Conservation (phyloP, 1,139 yeast species). For the Candida sanyaensis region DNA sequence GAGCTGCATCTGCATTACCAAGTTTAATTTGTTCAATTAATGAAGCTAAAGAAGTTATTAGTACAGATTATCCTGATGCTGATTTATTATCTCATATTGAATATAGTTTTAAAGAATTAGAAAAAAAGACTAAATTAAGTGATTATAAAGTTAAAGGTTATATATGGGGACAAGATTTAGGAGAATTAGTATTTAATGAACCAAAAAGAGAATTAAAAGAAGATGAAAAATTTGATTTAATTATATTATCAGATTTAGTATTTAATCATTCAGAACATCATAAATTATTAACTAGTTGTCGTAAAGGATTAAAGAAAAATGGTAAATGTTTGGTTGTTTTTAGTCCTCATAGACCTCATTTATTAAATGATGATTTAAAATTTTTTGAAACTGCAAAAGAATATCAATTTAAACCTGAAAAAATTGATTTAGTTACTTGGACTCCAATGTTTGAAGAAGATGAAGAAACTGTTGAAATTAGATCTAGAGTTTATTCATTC, state of each 20-base stretch:
- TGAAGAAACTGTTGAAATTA: slow-evolving; percentile 73
- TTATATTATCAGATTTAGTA: slow-evolving; percentile 84
- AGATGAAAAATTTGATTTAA: slow-evolving; percentile 66
- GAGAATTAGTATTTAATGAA: slow-evolving; percentile 39
- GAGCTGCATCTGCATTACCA: slow-evolving; percentile 93
- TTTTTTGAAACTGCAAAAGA: slow-evolving; percentile 76
- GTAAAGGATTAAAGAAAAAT: slow-evolving; percentile 52
- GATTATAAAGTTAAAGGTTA: slow-evolving; percentile 62
- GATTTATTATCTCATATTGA: slow-evolving; percentile 75
- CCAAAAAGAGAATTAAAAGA: slow-evolving; percentile 30
- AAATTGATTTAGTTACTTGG: slow-evolving; percentile 76
- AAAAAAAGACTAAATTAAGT: slow-evolving; percentile 20
- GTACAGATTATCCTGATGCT: slow-evolving; percentile 92
- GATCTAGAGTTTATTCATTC: slow-evolving; percentile 80
- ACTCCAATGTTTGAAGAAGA: slow-evolving; percentile 93
- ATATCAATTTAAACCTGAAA: slow-evolving; percentile 60
- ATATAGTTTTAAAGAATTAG: slow-evolving; percentile 58
- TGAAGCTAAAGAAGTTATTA: slow-evolving; percentile 66
- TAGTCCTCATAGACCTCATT: slow-evolving; percentile 87
- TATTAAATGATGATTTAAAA: slow-evolving; percentile 67
- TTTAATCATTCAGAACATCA: slow-evolving; percentile 93
- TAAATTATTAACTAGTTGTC: slow-evolving; percentile 71
- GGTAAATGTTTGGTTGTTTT: slow-evolving; percentile 87
- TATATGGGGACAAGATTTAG: slow-evolving; percentile 84
- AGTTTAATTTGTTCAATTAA: slow-evolving; percentile 70